Base-by-base conservation (phyloP, 768 basidiomycete species). In the Exsudoporus frostii region DNA sequence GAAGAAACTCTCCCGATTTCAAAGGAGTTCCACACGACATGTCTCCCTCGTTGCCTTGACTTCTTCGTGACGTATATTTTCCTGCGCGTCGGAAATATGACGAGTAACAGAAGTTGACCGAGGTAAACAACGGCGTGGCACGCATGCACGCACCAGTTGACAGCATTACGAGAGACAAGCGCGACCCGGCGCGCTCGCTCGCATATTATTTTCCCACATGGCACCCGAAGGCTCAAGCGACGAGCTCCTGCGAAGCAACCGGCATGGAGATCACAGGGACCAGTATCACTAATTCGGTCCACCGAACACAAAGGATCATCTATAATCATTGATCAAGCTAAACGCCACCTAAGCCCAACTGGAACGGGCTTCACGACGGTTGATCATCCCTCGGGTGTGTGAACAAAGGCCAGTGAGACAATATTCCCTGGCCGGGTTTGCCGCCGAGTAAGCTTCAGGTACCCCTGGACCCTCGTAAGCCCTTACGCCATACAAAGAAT, bases 401-500 rank as follows among this genome's bases (percentile, higher is more conserved):
- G 34, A 42, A 27, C 29, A 42, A 36, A 32, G 8, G 19, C 17
- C 24, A 20, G 27, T 36, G 36, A 47, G 30, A 42, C 22, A n/a
- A 19, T 36, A 13, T 29, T 36, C 47, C 41, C 50, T 53, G 41
- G 38, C 14, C 11, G 8, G n/a, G 15, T 24, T 20, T 40, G 37
- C 47, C 45, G 33, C 34, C 34, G 36, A 58, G 50, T 34, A 37
- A 37, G 44, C 36, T 40, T 25, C 50, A 62, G 61, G 61, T 22
- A 54, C 51, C 19, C 20, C 6, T n/a, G n/a, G n/a, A n/a, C n/a
- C 24, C 1, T 47, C 59, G 51, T 62, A 45, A 58, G 19, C 7
- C 6, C n/a, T 59, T 63, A 54, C 63, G 61, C 40, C 19, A 65
- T 25, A 30, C 34, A 22, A 36, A 32, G 44, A 50, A 46, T 27